Evolutionary conservation across 1,139 yeast species (phyloP).

Genomic region (Waltiozyma sp.): DNA sequence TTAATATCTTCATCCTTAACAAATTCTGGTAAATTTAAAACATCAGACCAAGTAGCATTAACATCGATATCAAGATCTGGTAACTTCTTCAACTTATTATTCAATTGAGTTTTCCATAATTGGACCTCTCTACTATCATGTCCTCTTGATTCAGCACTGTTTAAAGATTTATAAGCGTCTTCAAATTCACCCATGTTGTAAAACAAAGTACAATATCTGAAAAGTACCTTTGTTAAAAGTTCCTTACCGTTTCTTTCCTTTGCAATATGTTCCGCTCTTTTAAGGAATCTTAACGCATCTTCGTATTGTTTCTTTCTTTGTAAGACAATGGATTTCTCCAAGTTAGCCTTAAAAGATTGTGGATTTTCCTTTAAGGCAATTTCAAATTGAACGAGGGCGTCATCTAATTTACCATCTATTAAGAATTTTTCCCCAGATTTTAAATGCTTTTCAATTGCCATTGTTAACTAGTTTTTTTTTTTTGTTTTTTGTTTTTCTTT

Average conservation of each 20-base stretch:
- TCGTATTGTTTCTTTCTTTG: constrained; percentile 41
- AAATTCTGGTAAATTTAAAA: constrained; percentile 4
- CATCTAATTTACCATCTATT: not conserved
- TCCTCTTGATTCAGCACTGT: constrained; percentile 35
- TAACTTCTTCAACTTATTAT: constrained; percentile 21
- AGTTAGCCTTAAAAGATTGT: constrained; percentile 37
- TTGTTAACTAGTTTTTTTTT: too few species aligned
- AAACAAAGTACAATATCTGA: constrained; percentile 43
- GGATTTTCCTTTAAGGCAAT: constrained; percentile 22
- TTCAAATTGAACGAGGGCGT: not conserved
- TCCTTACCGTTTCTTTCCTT: constrained; percentile 34
- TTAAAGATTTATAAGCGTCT: constrained; percentile 39
- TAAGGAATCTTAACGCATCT: constrained; percentile 41
- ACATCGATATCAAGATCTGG: constrained; percentile 5
- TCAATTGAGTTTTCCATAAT: constrained; percentile 35
- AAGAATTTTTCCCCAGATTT: not conserved
- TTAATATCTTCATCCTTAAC: constrained; percentile 1
- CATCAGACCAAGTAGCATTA: constrained; percentile 4
- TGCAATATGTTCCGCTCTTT: constrained; percentile 46
- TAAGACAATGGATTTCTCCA: constrained; percentile 47
- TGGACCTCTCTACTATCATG: constrained; percentile 21
- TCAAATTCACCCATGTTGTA: constrained; percentile 35
- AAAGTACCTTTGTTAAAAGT: constrained; percentile 48
- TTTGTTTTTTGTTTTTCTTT: too few species aligned
- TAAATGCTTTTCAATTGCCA: not conserved